Evolutionary conservation across 805 yeast species (phyloP), one percentile per base, ranked within the genome.

Genomic region (Nakazawaea populi): DNA sequence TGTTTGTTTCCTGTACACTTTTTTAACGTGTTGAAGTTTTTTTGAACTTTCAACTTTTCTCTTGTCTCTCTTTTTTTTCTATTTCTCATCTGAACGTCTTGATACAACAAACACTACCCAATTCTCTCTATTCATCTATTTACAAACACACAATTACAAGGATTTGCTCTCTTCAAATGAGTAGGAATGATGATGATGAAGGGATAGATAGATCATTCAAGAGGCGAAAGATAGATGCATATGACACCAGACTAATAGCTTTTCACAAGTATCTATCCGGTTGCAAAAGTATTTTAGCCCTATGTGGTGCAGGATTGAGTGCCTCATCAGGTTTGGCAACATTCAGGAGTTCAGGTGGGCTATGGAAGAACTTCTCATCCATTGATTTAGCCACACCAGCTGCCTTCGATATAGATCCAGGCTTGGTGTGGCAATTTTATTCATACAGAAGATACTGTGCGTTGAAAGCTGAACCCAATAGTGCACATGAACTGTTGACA

Each of bases 351-450:
- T 66, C 83, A 0, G 82, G 83, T 47, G 92, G 94, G 0, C 68
- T 84, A 31, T 89, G 96, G 96, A 74, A 80, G 54, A 80, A 80
- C 54, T 85, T 80, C 67, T 85, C 85, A 48, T 82, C 90, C 58
- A 83, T 87, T 43, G 96, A 89, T 60, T 71, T 90, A 42, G 96
- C 96, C 6, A 89, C 96, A 0, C 96, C 96, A 0, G 96, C 89
- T 61, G 96, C 96, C 5, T 89, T 90, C 63, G 78, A 82, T 53
- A 71, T 73, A 18, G 91, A 89, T 61, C 96, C 97, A 0, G 87
- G 88, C 0, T 71, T 89, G 8, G 96, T 90, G 6, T 89, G 97
- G 97, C 92, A 87, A 61, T 89, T 87, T 59, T 89, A 90, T 65
- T 74, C 89, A 4, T 80, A 80, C 64, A 68, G 95, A 54, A 63